phyloP scores from a whole-genome alignment of 78 protist genomes.

The Protostelium mycophagum region DNA sequence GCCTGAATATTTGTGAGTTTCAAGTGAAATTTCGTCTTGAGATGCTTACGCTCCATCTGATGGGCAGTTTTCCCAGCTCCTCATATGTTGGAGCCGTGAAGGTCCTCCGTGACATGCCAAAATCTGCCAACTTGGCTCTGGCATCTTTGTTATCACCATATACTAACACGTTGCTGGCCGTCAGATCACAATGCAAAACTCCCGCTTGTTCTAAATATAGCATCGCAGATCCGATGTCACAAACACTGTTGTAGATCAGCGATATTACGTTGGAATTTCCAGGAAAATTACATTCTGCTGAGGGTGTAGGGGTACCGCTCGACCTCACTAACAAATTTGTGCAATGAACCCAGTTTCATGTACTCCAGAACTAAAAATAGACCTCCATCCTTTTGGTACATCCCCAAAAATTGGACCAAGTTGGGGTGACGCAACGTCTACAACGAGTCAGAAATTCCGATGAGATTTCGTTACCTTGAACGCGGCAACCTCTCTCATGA shows the following conservation, averaged over 20 bases:
- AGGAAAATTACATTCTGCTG: neutral
- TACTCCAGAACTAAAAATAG: neutral
- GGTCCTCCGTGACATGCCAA: neutral
- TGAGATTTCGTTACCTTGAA: neutral
- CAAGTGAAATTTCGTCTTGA: neutral
- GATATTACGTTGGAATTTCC: neutral
- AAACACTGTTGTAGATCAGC: neutral
- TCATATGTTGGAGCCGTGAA: neutral
- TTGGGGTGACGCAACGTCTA: neutral
- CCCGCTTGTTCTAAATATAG: neutral
- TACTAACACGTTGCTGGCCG: neutral
- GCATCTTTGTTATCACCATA: neutral
- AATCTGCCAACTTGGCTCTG: neutral
- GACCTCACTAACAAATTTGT: neutral
- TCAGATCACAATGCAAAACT: neutral
- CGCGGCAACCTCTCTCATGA: neutral
- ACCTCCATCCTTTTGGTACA: neutral
- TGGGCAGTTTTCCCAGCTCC: neutral
- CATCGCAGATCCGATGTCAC: neutral
- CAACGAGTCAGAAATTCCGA: neutral
- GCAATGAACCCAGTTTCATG: neutral
- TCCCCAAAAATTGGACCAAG: neutral
- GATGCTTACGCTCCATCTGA: neutral
- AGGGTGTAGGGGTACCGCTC: neutral
- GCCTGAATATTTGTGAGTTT: neutral